Evolutionary conservation across 2,329 filamentous ascomycete species (phyloP), one percentile per base, ranked within the genome.

Genomic region (Aureobasidium zeae): DNA sequence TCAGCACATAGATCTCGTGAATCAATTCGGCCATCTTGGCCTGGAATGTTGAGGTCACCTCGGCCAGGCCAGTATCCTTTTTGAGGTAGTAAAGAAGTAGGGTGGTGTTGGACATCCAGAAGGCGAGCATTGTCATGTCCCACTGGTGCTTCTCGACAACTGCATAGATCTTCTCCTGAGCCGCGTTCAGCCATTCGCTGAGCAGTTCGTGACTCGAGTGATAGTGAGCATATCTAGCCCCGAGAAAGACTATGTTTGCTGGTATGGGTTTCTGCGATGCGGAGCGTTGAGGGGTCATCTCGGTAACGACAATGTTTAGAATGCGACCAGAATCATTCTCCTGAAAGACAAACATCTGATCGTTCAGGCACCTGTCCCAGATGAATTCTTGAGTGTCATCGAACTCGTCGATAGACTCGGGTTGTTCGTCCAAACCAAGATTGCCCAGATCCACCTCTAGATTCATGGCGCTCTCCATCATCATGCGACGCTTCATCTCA

Each of bases 341-440:
- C 62, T 98, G 91, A 61, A 98, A 98, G 26, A 98, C 91, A 60
- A 98, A 98, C 91, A 98, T 98, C 62, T 98, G 91, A 60, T 98
- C 91, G 59, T 95, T 86, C 36, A 94, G 71, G 63, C 91, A 98
- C 54, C 84, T 76, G 51, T 83, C 83, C 91, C 91, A 98, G 48
- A 95, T 83, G 56, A 98, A 98, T 51, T 96, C 91, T 57, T 93
- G 88, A 45, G 81, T 78, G 46, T 95, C 88, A 55, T 93, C 86
- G 53, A 87, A 74, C 43, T 95, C 88, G 48, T 89, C 86, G 12
- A 75, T 71, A 6, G 33, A 86, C 71, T 96, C 91, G 41, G 88
- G 86, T 57, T 93, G 83, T 61, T 98, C 91, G 58, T 98, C 91
- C 55, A 98, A 81, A 21, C 91, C 91, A 45, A 98, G 77, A 55